phyloP scores from a whole-genome alignment of 108 stramenopile genomes.

The Cyclotella baltica region DNA sequence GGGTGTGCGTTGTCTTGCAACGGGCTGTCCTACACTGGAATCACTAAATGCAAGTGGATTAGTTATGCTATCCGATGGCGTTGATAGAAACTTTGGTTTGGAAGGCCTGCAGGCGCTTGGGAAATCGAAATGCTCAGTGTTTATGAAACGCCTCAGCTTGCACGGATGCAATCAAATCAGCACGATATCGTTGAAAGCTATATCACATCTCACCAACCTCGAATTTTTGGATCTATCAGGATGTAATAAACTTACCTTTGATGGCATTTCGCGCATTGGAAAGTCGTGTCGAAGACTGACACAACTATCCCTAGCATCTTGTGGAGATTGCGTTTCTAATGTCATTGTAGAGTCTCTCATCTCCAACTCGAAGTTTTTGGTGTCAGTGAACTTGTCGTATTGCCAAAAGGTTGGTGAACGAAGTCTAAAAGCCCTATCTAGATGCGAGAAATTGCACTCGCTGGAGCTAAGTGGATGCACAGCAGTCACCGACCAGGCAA shows the following conservation, averaged over 20 bases:
- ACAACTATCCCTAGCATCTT: constrained; percentile 47
- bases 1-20: constrained; percentile 52
- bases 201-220: constrained; percentile 33
- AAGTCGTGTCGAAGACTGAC: constrained; percentile 36
- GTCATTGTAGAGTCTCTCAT: constrained; percentile 36
- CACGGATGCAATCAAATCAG: constrained; percentile 54
- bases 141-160: constrained; percentile 45
- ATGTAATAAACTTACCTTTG: constrained; percentile 50
- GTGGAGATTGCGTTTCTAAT: constrained; percentile 62
- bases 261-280: constrained; percentile 30
- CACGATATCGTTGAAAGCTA: constrained; percentile 40
- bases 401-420: constrained; percentile 51
- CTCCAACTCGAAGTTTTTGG: constrained; percentile 17
- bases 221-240: constrained; percentile 55
- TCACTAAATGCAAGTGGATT: constrained; percentile 51
- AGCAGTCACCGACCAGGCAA: constrained; percentile 42
- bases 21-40: constrained; percentile 51
- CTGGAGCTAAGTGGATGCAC: constrained; percentile 54
- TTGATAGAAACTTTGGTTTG: constrained; percentile 53
- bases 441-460: constrained; percentile 36
- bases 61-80: constrained; percentile 62
- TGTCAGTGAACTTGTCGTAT: constrained; percentile 38
- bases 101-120: constrained; percentile 61
- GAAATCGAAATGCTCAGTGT: constrained; percentile 25
- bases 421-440: constrained; percentile 42